Base-by-base conservation (phyloP, 2,329 filamentous ascomycete genomes). In the Epichloe festucae region DNA sequence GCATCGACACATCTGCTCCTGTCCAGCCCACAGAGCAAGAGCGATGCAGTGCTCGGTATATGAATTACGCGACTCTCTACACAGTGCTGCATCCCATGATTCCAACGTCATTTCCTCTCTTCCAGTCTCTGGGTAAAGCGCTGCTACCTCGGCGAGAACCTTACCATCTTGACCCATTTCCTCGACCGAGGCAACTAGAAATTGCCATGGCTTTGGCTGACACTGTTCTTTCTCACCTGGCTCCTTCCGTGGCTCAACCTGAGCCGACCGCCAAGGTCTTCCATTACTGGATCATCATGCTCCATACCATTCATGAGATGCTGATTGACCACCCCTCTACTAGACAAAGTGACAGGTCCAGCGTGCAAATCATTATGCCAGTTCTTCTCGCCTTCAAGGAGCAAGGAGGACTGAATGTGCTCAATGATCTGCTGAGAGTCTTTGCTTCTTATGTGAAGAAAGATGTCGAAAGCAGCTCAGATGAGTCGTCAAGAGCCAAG, bases 361-460 rank as follows among this genome's bases (percentile, higher is more conserved):
- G 64, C 5, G 60, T 71, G 8, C 78, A 81, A 55, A 73, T 83
- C 14, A 78, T 85, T 50, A 85, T 89, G 43, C 77, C 93, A 31
- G 83, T 97, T 38, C 74, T 98, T 23, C 77, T 90, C 51, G 86
- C 89, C 1, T 96, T 98, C 71, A 91, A 90, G 65, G 83, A 88
- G 54, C 78, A 82, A 46, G 82, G 81, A 40, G 91, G 93, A 0
- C 75, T 98, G 53, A 76, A 82, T 8, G 75, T 81, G 5, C 70
- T 97, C 54, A 89, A 87, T 58, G 71, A 76, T 0, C 82, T 95
- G 62, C 75, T 94, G 10, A 72, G 79, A 41, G 74, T 78, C 17
- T 93, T 94, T 59, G 60, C 65, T n/a, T 51, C 54, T 8, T 58
- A 62, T 48, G 59, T 70, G 45, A 59, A 59, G 15, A 55, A 62